These are phyloP conservation scores for Periconia macrospinosa DNA, from an alignment of 2,329 filamentous ascomycete genomes.

Conservation along the genomic window DNA sequence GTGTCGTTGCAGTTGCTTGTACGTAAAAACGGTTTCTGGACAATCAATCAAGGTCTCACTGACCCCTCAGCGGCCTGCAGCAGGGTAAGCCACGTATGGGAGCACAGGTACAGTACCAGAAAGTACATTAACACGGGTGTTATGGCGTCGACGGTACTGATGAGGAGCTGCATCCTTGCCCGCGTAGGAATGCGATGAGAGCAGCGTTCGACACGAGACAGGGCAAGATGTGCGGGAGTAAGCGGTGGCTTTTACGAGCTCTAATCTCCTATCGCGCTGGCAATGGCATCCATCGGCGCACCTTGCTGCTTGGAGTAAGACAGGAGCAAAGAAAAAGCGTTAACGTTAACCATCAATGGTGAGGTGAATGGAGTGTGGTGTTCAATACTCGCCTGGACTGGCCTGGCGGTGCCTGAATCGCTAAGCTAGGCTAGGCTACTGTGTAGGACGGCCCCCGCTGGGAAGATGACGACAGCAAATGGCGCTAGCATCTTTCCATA, in stretches of 20 bases:
- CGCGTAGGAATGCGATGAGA: background rate
- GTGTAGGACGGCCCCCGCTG: too few relatives aligned
- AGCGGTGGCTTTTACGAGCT: background rate
- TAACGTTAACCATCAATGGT: too few relatives aligned
- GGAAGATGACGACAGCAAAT: background rate
- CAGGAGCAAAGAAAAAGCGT: too few relatives aligned
- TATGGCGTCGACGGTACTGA: background rate
- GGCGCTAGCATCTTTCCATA: background rate
- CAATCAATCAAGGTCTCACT: background rate
- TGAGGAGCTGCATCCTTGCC: background rate
- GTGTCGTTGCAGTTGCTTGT: constrained; percentile 13
- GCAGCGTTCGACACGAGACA: background rate
- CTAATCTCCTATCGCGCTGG: background rate
- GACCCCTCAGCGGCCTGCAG: background rate
- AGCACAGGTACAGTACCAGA: background rate
- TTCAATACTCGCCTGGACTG: too few relatives aligned
- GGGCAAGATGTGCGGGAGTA: background rate
- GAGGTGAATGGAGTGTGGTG: too few relatives aligned
- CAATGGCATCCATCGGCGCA: background rate
- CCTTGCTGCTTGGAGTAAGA: background rate
- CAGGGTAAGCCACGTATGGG: background rate
- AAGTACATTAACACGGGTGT: background rate
- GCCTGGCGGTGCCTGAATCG: too few relatives aligned
- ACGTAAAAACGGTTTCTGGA: constrained; percentile 15
- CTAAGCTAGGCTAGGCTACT: too few relatives aligned